Evolutionary conservation across 768 basidiomycete genomes (phyloP).

Genomic region (Tylopilus cervinicoccineus): DNA sequence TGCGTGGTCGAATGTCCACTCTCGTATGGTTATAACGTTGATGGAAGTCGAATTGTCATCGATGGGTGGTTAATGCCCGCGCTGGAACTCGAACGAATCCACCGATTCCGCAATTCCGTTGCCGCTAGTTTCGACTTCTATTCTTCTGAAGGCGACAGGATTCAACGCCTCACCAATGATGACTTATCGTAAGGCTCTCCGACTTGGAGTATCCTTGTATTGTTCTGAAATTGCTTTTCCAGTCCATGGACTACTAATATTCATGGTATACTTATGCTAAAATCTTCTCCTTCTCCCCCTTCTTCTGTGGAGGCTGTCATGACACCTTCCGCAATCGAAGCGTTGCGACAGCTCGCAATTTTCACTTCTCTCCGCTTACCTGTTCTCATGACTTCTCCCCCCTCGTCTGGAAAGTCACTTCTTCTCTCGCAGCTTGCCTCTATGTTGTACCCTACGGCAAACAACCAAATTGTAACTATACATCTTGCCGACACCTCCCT

Average conservation of each 20-base stretch:
- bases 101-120: slow-evolving; percentile 45
- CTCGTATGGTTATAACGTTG: slow-evolving; percentile 47
- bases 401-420: slow-evolving; percentile 86
- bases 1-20: slow-evolving; percentile 60
- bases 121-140: slow-evolving; percentile 47
- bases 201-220: not conserved
- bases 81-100: slow-evolving; percentile 60
- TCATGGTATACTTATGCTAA: slow-evolving; percentile 63
- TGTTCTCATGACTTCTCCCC: slow-evolving; percentile 76
- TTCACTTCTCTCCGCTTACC: slow-evolving; percentile 69
- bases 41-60: slow-evolving; percentile 41
- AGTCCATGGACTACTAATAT: slow-evolving; percentile 60
- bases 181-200: slow-evolving; percentile 51
- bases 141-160: slow-evolving; percentile 30
- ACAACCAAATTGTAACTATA: slow-evolving; percentile 75
- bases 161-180: slow-evolving; percentile 35
- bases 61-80: slow-evolving; percentile 86
- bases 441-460: slow-evolving; percentile 52
- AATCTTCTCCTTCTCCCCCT: slow-evolving; percentile 32
- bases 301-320: slow-evolving; percentile 46
- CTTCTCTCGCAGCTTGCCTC: slow-evolving; percentile 74
- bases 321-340: slow-evolving; percentile 55
- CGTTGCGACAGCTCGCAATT: slow-evolving; percentile 61
- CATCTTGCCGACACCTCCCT: slow-evolving; percentile 94
- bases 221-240: slow-evolving; percentile 12